Evolutionary conservation across 1,284 basidiomycete genomes (phyloP).

Genomic region (Marasmius sp.): DNA sequence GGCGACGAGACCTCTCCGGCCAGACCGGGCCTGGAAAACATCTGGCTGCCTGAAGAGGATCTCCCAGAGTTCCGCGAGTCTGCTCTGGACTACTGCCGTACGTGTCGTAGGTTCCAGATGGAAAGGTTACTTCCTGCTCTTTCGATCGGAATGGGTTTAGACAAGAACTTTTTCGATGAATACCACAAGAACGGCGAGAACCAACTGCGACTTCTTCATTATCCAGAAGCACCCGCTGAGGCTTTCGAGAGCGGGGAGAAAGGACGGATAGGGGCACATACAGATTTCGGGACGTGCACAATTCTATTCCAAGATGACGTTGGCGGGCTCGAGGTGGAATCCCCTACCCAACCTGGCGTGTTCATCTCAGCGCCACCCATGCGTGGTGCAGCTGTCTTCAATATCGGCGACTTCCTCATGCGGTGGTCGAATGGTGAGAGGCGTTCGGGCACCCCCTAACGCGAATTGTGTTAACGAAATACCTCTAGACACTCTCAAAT

Average conservation of each 20-base stretch:
- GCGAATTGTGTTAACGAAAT: background rate
- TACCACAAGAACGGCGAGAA: constrained; percentile 51
- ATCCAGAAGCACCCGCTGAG: constrained; percentile 38
- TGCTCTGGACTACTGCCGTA: constrained; percentile 51
- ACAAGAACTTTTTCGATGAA: constrained; percentile 45
- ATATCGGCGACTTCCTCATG: constrained; percentile 61
- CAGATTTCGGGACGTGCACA: constrained; percentile 58
- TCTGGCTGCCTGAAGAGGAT: constrained; percentile 56
- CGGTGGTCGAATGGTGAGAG: constrained; percentile 33
- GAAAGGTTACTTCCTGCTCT: constrained; percentile 45
- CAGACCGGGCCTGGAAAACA: constrained; percentile 44
- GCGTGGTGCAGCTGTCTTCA: constrained; percentile 54
- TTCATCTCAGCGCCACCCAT: constrained; percentile 53
- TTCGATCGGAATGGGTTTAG: constrained; percentile 46
- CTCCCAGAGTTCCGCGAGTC: constrained; percentile 55
- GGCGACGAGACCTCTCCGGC: constrained; percentile 42
- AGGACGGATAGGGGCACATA: constrained; percentile 14
- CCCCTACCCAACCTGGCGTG: constrained; percentile 42
- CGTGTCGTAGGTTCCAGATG: constrained; percentile 45
- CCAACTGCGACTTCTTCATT: constrained; percentile 58
- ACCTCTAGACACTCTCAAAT: constrained; percentile 46
- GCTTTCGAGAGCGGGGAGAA: constrained; percentile 13
- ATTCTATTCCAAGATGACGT: constrained; percentile 58
- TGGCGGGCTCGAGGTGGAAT: constrained; percentile 62
- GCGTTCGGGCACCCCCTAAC: background rate